Conservation (phyloP, 2,329 filamentous ascomycete species). For the Scedosporium apiospermum region DNA sequence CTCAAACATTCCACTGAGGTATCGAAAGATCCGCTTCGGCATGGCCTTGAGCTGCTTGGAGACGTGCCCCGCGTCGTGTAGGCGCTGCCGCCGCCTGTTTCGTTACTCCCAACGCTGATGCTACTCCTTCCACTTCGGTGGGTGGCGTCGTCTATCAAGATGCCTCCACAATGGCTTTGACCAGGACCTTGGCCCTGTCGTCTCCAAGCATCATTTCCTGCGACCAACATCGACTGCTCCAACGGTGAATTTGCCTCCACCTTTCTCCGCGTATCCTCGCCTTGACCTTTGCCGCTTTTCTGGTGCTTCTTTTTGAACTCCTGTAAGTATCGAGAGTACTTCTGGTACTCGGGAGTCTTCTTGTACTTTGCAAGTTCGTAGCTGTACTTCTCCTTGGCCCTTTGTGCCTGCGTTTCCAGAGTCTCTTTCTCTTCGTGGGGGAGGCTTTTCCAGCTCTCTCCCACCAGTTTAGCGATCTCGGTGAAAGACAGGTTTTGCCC, state of each 20-base stretch:
- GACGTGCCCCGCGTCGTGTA: neutral
- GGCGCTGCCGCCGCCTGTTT: too few species aligned
- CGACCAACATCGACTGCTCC: conserved; percentile 6
- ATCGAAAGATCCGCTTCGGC: neutral
- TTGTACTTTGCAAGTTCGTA: conserved; percentile 66
- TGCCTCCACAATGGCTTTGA: neutral
- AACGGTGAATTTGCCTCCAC: too few species aligned
- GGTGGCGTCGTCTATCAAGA: neutral
- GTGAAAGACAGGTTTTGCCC: conserved; percentile 71
- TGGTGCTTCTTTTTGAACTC: conserved; percentile 71
- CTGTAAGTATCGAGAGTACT: conserved; percentile 62
- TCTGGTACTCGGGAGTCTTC: conserved; percentile 59
- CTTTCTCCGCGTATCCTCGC: conserved; percentile 24
- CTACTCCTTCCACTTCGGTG: neutral
- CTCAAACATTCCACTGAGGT: neutral
- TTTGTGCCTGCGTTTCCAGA: conserved; percentile 62
- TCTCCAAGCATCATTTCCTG: conserved; percentile 40
- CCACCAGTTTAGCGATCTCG: conserved; percentile 74
- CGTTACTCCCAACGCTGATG: conserved; percentile 10
- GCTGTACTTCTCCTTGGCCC: conserved; percentile 69
- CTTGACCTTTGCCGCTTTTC: conserved; percentile 36
- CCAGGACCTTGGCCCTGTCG: conserved; percentile 13
- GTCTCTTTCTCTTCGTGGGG: conserved; percentile 57
- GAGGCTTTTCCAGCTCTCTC: conserved; percentile 72
- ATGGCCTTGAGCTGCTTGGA: neutral